Evolutionary conservation across 2,329 filamentous ascomycete genomes (phyloP), one percentile per base, ranked within the genome.

Genomic region (Teratosphaeria epicoccoides): DNA sequence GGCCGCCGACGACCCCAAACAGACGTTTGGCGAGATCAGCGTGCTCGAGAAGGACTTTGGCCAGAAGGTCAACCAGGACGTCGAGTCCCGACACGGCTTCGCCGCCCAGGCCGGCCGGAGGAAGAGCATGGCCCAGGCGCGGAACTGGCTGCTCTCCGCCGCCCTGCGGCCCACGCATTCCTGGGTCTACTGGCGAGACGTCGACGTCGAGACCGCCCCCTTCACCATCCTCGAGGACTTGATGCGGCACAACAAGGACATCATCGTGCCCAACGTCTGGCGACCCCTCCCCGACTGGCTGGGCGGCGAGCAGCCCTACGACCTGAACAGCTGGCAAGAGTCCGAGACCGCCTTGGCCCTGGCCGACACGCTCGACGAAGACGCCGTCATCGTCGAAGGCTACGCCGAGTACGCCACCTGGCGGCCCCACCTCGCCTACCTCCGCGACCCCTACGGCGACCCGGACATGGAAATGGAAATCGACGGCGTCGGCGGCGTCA

Each of bases 401-500:
- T 98, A 98, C 66, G 93, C 93, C 54, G 93, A 98, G 73, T 98
- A 98, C 68, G 93, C 93, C 20, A 98, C 93, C 1, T 98, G 93
- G 93, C 80, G 93, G 58, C 93, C 93, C 43, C 93, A 98, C 77
- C 77, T 98, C 64, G 93, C 93, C 43, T 98, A 98, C 67, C 80
- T 98, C 6, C 85, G 93, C 54, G 93, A 98, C 66, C 93, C 93
- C 1, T 97, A 95, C 63, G 93, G 93, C 37, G 93, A 98, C 66
- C 91, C 91, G 20, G 93, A 98, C 66, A 96, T 97, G 85, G 93
- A 98, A 68, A 97, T 98, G 93, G 93, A 98, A 64, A 91, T 98
- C 61, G 93, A 98, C 62, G 93, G 93, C 59, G 90, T 98, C 46
- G 91, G 93, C 48, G 93, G 93, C 71, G 93, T 98, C 61, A 96